A percentile compares a stretch with the other conserved stretches of the same genome.
These are phyloP conservation scores for Samsoniella hepiali DNA, from an alignment of 2,329 filamentous ascomycete species.

Conservation along the genomic window DNA sequence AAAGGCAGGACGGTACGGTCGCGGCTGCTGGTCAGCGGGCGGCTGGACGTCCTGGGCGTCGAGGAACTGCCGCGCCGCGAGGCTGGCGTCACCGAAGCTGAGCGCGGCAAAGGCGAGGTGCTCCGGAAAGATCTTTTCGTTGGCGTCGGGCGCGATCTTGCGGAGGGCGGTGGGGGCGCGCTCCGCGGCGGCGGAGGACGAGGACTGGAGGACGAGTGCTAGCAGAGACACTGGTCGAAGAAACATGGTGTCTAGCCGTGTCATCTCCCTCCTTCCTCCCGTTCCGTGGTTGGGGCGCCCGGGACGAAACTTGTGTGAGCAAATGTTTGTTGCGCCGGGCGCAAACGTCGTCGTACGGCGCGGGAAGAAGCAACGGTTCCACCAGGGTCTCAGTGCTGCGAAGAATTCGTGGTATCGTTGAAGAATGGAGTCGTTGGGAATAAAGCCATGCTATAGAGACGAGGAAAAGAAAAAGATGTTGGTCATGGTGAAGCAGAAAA, in stretches of 20 bases:
- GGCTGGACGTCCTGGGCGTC: constrained; percentile 27
- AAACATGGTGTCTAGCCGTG: constrained; percentile 33
- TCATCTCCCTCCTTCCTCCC: constrained; percentile 33
- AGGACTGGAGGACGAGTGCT: constrained; percentile 40
- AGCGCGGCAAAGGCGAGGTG: constrained; percentile 53
- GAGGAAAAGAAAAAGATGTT: background rate
- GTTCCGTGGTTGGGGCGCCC: background rate
- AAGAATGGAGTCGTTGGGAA: background rate
- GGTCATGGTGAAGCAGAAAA: background rate
- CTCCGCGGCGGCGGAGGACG: constrained; percentile 33
- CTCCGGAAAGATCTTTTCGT: constrained; percentile 70
- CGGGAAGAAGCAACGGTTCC: too few species aligned
- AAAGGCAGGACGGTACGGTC: constrained; percentile 48
- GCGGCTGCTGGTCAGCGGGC: constrained; percentile 19
- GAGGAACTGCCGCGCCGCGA: constrained; percentile 30
- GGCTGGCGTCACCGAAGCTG: constrained; percentile 29
- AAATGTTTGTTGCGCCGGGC: background rate
- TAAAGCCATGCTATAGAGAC: background rate
- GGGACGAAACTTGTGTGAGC: background rate
- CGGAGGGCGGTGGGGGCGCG: constrained; percentile 58
- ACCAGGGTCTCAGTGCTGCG: too few species aligned
- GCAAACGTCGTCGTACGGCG: background rate
- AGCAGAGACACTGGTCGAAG: constrained; percentile 44
- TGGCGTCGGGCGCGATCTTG: constrained; percentile 68
- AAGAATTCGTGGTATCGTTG: background rate